These are phyloP conservation scores for Diaporthe vaccinii DNA, from an alignment of 2,329 filamentous ascomycete species.

Conservation along the genomic window DNA sequence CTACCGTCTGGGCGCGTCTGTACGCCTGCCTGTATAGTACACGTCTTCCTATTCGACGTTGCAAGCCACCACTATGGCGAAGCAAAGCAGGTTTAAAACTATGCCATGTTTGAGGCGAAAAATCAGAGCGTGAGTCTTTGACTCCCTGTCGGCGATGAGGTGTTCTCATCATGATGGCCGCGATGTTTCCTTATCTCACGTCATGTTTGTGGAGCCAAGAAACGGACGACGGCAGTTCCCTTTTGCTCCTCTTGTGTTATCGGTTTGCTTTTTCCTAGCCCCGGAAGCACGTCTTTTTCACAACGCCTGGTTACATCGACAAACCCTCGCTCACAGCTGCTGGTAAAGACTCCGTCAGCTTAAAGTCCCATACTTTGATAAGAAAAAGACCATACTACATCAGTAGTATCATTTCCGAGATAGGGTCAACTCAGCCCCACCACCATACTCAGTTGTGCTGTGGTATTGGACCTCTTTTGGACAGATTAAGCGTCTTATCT, in stretches of 20 bases:
- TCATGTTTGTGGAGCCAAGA: not conserved
- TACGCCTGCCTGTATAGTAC: not conserved
- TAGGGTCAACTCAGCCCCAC: not conserved
- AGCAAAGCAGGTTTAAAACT: constrained; percentile 2
- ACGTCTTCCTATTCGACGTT: constrained; percentile 13
- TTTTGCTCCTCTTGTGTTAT: not conserved
- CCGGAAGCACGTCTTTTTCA: not conserved
- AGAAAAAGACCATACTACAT: not conserved
- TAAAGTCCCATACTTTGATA: not conserved
- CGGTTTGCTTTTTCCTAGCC: not conserved
- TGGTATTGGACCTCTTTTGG: not conserved
- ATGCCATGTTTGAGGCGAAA: constrained; percentile 13
- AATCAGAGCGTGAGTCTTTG: not conserved
- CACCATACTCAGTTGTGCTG: not conserved
- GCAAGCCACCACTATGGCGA: not conserved
- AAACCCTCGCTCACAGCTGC: not conserved
- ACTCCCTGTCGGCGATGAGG: not conserved
- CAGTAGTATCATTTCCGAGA: not conserved
- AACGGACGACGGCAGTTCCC: not conserved
- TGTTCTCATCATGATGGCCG: constrained; percentile 13
- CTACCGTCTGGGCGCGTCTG: not conserved
- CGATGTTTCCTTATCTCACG: not conserved
- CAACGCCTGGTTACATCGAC: not conserved
- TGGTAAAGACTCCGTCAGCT: not conserved
- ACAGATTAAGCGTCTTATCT: not conserved